A percentile compares a stretch with the other conserved stretches of the same genome.
phyloP scores from a whole-genome alignment of 371 early-diverging fungal genomes.

The Mortierella sp. region DNA sequence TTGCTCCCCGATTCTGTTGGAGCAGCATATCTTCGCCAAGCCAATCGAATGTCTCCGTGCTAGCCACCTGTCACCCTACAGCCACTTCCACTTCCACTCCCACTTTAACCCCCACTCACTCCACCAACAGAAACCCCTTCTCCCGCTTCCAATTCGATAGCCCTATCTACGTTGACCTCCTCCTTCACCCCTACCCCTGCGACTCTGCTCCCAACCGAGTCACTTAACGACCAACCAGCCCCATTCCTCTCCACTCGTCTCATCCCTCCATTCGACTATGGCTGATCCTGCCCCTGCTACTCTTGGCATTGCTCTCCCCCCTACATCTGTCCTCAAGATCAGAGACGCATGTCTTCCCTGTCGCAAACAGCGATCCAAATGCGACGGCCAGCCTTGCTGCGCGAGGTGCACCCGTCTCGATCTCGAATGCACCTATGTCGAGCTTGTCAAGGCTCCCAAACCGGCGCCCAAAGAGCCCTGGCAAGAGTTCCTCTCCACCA shows the following conservation, averaged over 20 bases:
- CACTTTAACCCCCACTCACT: neutral
- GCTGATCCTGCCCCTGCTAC: slow-evolving; percentile 44
- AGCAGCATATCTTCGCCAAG: neutral
- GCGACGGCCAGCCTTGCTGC: slow-evolving; percentile 55
- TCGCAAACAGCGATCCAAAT: slow-evolving; percentile 57
- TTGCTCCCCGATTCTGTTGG: slow-evolving; percentile 17
- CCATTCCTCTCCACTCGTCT: neutral
- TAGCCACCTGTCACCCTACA: neutral
- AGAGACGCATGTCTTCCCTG: slow-evolving; percentile 57
- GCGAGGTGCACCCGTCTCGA: slow-evolving; percentile 53
- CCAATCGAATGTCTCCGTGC: neutral
- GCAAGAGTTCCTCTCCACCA: slow-evolving; percentile 55
- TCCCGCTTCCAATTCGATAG: too few species aligned
- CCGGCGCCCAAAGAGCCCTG: slow-evolving; percentile 49
- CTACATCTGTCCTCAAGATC: slow-evolving; percentile 57
- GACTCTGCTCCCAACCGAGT: neutral
- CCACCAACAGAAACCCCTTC: too few species aligned
- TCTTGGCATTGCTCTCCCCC: slow-evolving; percentile 47
- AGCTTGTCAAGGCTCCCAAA: slow-evolving; percentile 46
- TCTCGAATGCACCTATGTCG: slow-evolving; percentile 56
- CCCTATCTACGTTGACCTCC: slow-evolving; percentile 5
- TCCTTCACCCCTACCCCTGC: neutral
- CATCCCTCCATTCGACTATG: slow-evolving; percentile 21
- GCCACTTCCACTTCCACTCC: neutral
- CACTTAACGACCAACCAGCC: neutral